phyloP scores from a whole-genome alignment of 768 basidiomycete species.

The Leccinum imitatum region DNA sequence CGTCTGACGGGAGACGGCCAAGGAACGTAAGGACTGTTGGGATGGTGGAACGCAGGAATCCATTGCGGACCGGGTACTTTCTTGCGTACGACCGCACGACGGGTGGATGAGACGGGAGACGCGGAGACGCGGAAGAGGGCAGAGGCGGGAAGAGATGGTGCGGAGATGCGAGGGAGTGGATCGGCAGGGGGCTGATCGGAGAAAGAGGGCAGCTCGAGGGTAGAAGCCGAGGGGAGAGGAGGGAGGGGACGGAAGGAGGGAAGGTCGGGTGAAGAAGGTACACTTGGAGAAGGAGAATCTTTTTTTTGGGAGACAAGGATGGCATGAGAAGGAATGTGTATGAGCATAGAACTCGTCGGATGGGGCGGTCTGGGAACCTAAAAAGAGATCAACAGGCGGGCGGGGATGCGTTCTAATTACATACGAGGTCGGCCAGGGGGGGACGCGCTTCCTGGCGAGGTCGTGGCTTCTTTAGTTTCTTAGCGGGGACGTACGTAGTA shows the following conservation, averaged over 20 bases:
- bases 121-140: slow-evolving; percentile 16
- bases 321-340: slow-evolving; percentile 7
- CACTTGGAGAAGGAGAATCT: slow-evolving; percentile 14
- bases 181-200: slow-evolving; percentile 22
- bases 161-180: slow-evolving; percentile 4
- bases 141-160: slow-evolving; percentile 18
- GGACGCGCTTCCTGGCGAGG: slow-evolving; percentile 22
- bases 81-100: slow-evolving; percentile 12
- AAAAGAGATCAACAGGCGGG: slow-evolving; percentile 16
- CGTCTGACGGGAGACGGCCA: slow-evolving; percentile 46
- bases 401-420: slow-evolving; percentile 14
- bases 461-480: slow-evolving; percentile 26
- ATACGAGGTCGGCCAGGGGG: slow-evolving; percentile 35
- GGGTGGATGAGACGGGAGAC: slow-evolving; percentile 17
- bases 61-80: slow-evolving; percentile 29
- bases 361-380: slow-evolving; percentile 12
- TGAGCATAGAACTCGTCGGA: slow-evolving; percentile 20
- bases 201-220: slow-evolving; percentile 41
- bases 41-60: slow-evolving; percentile 44
- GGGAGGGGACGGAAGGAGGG: slow-evolving; percentile 33
- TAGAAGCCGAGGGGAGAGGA: slow-evolving; percentile 37
- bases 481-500: slow-evolving; percentile 21
- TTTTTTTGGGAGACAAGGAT: slow-evolving; percentile 4
- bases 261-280: slow-evolving; percentile 10
- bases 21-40: slow-evolving; percentile 57